Base-by-base conservation (phyloP, 2,329 filamentous ascomycete species). In the Penicillium sp. region DNA sequence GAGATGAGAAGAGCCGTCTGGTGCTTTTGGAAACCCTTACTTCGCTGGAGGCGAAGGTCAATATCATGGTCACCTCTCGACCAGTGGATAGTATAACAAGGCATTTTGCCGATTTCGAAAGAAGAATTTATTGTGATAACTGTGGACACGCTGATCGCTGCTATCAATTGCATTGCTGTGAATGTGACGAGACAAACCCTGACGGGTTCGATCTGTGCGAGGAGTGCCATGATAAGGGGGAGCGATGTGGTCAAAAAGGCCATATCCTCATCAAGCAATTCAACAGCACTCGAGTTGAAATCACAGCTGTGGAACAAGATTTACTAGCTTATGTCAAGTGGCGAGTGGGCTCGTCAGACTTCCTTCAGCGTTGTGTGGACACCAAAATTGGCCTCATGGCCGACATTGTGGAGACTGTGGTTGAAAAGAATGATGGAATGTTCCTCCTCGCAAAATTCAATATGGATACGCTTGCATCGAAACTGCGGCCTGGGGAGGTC, bases 391-490 rank as follows among this genome's bases (percentile, higher is more conserved):
- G 33, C 19, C 35, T 56, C n/a, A 56, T 56, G 43, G 43, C 33
- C 13, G 25, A 49, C 10, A 56, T 56, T n/a, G 54, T 56, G 33
- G 33, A 49, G 16, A 56, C n/a, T 1, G 54, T 56, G 6, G 54
- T 56, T n/a, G 25, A 38, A 22, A n/a, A 49, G 7, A 56, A 56
- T 40, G 54, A 38, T 16, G 54, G 54, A 5, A 56, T 56, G 54
- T 56, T 56, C 25, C 43, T 56, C 4, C 26, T 56, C 16, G 54
- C 54, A 14, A 56, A 49, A 28, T 56, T 56, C 45, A 56, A 56
- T 16, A 56, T 56, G 54, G 54, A 56, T 28, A 56, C 54, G 8
- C 54, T 56, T 28, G 54, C 43, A 5, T 56, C 54, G 1, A 56
- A 56, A 25, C 48, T 56, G 16, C 43, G 54, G n/a, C 54, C 54